Evolutionary conservation across 148 eudicot genomes (phyloP).

Genomic region (Rhododendron vialii): DNA sequence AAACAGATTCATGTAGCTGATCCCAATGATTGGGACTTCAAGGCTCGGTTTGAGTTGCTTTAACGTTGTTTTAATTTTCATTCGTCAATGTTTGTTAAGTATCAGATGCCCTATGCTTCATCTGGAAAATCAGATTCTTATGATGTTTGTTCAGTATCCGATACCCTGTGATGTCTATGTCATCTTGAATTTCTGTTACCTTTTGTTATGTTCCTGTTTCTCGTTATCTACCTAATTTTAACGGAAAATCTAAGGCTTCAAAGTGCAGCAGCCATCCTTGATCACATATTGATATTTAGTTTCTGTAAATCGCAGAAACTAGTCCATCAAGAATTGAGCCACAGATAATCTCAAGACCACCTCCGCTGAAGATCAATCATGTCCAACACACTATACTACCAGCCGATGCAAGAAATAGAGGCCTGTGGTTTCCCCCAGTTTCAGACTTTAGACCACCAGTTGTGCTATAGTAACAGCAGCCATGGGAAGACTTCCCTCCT

Average conservation of each 20-base stretch:
- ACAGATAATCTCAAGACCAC: not conserved
- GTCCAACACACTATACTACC: slow-evolving; percentile 28
- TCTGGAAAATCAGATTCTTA: not conserved
- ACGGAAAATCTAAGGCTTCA: not conserved
- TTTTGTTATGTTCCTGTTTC: not conserved
- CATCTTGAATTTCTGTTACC: not conserved
- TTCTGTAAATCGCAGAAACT: not conserved
- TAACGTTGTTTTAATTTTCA: not conserved
- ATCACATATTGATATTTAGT: not conserved
- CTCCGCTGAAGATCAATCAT: slow-evolving; percentile 20
- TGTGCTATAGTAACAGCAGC: slow-evolving; percentile 16
- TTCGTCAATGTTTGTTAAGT: not conserved
- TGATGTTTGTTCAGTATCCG: not conserved
- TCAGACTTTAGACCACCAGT: slow-evolving; percentile 24
- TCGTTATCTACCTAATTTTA: not conserved
- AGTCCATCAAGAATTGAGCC: slow-evolving; percentile 1
- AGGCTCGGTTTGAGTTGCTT: not conserved
- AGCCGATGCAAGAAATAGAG: slow-evolving; percentile 27
- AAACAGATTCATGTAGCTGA: not conserved
- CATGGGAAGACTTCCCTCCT: slow-evolving; percentile 15
- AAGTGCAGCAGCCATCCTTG: not conserved
- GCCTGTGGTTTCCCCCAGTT: slow-evolving; percentile 15
- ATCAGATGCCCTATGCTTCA: not conserved
- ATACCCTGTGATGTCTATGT: not conserved
- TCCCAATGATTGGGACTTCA: not conserved